phyloP scores from a whole-genome alignment of 495 filamentous ascomycete genomes.

The Pseudevernia furfuracea region DNA sequence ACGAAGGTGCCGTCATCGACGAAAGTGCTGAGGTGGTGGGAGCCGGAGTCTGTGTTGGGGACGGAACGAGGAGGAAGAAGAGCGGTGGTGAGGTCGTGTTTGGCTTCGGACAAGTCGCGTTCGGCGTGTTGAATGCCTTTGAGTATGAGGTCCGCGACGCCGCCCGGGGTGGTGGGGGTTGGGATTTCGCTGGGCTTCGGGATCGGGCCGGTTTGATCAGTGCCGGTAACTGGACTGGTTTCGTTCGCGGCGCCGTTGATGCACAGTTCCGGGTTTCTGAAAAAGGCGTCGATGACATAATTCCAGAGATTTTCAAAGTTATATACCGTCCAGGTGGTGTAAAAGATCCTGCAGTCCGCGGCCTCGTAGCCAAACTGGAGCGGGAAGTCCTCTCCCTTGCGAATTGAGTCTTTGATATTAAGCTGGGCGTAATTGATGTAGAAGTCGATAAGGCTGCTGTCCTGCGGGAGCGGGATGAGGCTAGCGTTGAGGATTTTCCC shows the following conservation, averaged over 20 bases:
- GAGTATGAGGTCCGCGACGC: constrained; percentile 13
- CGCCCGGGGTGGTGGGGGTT: constrained; percentile 12
- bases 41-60: neutral
- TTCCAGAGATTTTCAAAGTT: constrained; percentile 40
- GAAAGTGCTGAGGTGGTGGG: constrained; percentile 8
- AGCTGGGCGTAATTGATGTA: constrained; percentile 29
- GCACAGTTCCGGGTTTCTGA: constrained; percentile 23
- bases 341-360: constrained; percentile 49
- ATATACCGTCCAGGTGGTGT: constrained; percentile 40
- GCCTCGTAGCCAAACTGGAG: constrained; percentile 48
- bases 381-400: constrained; percentile 32
- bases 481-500: constrained; percentile 25
- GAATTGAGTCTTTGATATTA: constrained; percentile 39
- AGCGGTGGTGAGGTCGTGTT: neutral
- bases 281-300: constrained; percentile 31
- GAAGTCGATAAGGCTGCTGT: constrained; percentile 28
- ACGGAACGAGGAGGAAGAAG: neutral
- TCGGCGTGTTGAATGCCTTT: constrained; percentile 15
- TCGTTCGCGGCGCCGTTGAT: constrained; percentile 19
- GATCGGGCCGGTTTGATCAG: constrained; percentile 1
- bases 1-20: neutral
- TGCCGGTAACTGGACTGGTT: constrained; percentile 1
- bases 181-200: constrained; percentile 1
- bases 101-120: neutral
- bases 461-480: constrained; percentile 23